Percentiles rank a stretch among this genome's conserved stretches.
Evolutionary conservation across 2,329 filamentous ascomycete genomes (phyloP).

Genomic region (Clarireedia monteithiana): DNA sequence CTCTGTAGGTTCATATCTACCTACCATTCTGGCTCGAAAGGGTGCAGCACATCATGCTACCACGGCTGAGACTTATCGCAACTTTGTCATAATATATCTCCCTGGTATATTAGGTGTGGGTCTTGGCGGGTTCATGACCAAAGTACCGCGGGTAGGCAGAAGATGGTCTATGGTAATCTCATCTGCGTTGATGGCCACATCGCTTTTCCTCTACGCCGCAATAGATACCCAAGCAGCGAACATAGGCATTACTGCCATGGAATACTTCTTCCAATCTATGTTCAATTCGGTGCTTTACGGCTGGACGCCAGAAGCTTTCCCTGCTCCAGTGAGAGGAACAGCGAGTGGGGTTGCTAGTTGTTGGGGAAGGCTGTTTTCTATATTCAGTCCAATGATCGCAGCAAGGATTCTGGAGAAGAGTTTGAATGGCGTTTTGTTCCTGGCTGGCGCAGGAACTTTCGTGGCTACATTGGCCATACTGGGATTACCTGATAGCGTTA

Average conservation of each 20-base stretch:
- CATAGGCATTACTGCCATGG: conserved; percentile 26
- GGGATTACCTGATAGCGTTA: conserved; percentile 33
- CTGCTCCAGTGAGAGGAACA: conserved; percentile 42
- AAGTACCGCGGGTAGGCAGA: conserved; percentile 18
- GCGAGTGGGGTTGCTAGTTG: conserved; percentile 49
- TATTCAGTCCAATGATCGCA: conserved; percentile 49
- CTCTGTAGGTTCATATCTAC: conserved; percentile 33
- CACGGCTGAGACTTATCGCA: conserved; percentile 28
- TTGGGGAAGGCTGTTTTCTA: conserved; percentile 50
- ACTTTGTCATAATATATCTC: conserved; percentile 32
- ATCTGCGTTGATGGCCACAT: conserved; percentile 22
- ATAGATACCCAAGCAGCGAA: conserved; percentile 24
- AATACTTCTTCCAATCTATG: conserved; percentile 28
- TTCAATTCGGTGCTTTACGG: conserved; percentile 22
- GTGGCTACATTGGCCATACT: conserved; percentile 45
- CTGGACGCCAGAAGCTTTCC: conserved; percentile 25
- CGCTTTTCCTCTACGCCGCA: conserved; percentile 23
- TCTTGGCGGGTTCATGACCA: conserved; percentile 15
- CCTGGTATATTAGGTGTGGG: conserved; percentile 28
- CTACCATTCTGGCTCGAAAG: conserved; percentile 28
- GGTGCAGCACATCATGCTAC: conserved; percentile 21
- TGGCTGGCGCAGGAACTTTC: conserved; percentile 47
- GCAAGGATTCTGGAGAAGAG: conserved; percentile 35
- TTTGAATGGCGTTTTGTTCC: conserved; percentile 44
- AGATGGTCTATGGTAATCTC: conserved; percentile 26